Conservation (phyloP, 2,329 filamentous ascomycete genomes). For the Plenodomus tracheiphilus region DNA sequence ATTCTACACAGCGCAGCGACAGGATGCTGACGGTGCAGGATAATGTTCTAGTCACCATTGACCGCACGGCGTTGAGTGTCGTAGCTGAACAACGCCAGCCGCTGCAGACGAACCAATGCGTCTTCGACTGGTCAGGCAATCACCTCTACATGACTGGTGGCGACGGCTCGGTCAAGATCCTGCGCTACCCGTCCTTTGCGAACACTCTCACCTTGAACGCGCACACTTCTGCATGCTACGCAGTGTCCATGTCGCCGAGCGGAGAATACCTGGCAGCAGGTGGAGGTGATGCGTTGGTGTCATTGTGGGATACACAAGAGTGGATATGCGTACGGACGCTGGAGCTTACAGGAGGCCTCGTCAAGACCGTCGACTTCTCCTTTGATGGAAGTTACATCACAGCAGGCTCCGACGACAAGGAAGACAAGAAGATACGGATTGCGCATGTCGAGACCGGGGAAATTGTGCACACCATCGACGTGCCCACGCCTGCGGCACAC, state of each 20-base stretch:
- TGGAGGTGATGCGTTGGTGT: constrained; percentile 73
- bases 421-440: constrained; percentile 70
- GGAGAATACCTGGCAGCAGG: constrained; percentile 74
- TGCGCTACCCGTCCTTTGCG: constrained; percentile 53
- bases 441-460: constrained; percentile 76
- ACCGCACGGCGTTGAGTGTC: constrained; percentile 60
- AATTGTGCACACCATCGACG: constrained; percentile 71
- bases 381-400: constrained; percentile 77
- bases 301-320: constrained; percentile 76
- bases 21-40: constrained; percentile 48
- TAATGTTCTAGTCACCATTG: constrained; percentile 65
- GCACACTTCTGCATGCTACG: constrained; percentile 73
- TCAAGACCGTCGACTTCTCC: constrained; percentile 74
- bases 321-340: constrained; percentile 77
- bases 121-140: constrained; percentile 73
- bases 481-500: constrained; percentile 64
- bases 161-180: constrained; percentile 70
- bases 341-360: constrained; percentile 68
- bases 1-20: not conserved
- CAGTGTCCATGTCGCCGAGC: constrained; percentile 70
- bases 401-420: constrained; percentile 74
- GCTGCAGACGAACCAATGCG: constrained; percentile 70
- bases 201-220: constrained; percentile 65
- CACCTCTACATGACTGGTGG: constrained; percentile 72
- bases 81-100: constrained; percentile 63